Conservation (phyloP, 2,329 filamentous ascomycete genomes). For the Aureobasidium subglaciale region DNA sequence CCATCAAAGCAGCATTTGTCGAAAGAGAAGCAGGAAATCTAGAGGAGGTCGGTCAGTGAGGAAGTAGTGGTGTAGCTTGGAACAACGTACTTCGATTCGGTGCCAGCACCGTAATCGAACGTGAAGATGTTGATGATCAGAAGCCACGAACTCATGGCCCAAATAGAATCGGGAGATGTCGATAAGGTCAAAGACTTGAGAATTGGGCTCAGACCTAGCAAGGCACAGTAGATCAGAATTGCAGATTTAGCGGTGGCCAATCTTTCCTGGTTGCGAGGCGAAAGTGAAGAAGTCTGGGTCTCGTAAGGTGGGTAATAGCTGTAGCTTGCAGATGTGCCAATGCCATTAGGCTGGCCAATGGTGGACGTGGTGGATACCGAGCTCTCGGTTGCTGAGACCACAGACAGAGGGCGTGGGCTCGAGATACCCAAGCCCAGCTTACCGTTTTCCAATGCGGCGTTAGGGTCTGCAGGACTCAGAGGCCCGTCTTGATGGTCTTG, state of each 20-base stretch:
- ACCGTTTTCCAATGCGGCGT: conserved; percentile 11
- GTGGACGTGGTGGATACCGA: conserved; percentile 18
- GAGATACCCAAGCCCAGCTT: conserved; percentile 18
- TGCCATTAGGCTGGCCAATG: conserved; percentile 21
- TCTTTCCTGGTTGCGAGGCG: conserved; percentile 53
- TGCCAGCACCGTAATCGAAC: conserved; percentile 82
- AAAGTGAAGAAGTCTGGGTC: conserved; percentile 34
- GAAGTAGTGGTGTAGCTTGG: conserved; percentile 17
- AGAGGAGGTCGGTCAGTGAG: background rate
- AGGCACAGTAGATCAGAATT: conserved; percentile 82
- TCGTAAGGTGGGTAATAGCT: conserved; percentile 30
- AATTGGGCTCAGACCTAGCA: conserved; percentile 88
- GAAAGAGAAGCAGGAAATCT: conserved; percentile 66
- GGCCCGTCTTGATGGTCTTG: background rate
- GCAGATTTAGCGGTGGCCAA: conserved; percentile 86
- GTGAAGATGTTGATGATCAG: conserved; percentile 95
- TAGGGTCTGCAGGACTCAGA: background rate
- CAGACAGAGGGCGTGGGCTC: background rate
- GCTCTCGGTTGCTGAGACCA: background rate
- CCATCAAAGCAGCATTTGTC: conserved; percentile 95
- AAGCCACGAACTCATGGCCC: conserved; percentile 91
- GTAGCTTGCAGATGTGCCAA: conserved; percentile 39
- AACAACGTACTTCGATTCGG: conserved; percentile 43
- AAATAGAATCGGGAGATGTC: conserved; percentile 90
- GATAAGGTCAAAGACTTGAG: conserved; percentile 93